Percentiles rank a stretch among this genome's conserved stretches.
These are phyloP conservation scores for Phytophthora pseudosyringae DNA, from an alignment of 352 stramenopile species.

Conservation along the genomic window DNA sequence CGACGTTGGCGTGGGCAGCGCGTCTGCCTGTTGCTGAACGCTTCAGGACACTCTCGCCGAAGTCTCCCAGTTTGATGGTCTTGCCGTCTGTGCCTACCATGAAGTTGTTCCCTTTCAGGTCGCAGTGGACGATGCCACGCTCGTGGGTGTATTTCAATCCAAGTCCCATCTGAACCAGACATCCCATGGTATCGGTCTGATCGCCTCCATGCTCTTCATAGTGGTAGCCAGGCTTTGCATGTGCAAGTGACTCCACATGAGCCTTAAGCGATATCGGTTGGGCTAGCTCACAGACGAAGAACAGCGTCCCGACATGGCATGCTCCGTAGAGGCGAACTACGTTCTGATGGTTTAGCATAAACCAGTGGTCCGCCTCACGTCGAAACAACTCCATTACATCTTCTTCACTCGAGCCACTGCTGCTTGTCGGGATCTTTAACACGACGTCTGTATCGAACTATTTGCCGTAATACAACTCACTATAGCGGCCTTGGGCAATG, in stretches of 20 bases:
- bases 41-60: conserved; percentile 40
- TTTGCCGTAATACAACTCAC: conserved; percentile 31
- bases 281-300: conserved; percentile 41
- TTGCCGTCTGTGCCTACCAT: conserved; percentile 38
- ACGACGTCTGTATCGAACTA: conserved; percentile 41
- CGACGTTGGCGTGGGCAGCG: conserved; percentile 1
- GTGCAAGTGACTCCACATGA: conserved; percentile 29
- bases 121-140: conserved; percentile 40
- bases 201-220: conserved; percentile 23
- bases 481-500: conserved; percentile 28
- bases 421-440: conserved; percentile 31
- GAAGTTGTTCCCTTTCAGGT: conserved; percentile 48
- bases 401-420: conserved; percentile 10
- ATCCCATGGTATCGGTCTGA: conserved; percentile 30
- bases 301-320: conserved; percentile 35
- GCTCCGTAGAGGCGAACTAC: conserved; percentile 42
- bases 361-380: conserved; percentile 38
- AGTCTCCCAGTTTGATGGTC: conserved; percentile 41
- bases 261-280: conserved; percentile 23
- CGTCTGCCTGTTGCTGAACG: conserved; percentile 15
- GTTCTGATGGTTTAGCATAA: conserved; percentile 41
- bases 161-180: conserved; percentile 28
- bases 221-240: conserved; percentile 8
- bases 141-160: conserved; percentile 44
- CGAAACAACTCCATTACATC: conserved; percentile 34